Percentiles rank a stretch among this genome's conserved stretches.
Conservation (phyloP, 2,329 filamentous ascomycete genomes). For the Ophiobolus disseminans region DNA sequence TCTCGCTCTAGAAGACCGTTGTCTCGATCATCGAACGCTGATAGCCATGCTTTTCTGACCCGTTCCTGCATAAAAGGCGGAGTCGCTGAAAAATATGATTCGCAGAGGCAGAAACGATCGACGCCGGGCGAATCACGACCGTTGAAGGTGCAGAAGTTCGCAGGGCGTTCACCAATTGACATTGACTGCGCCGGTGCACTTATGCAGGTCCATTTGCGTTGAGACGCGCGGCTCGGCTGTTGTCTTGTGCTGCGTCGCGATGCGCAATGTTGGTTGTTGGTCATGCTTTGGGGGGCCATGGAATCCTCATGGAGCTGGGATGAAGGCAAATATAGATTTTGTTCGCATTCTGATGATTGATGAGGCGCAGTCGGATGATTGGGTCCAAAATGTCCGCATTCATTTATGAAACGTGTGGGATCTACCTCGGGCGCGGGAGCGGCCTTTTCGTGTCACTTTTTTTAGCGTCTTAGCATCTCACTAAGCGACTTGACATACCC, state of each 20-base stretch:
- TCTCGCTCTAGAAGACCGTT: background rate
- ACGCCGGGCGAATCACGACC: constrained; percentile 1
- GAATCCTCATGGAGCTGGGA: too few species aligned
- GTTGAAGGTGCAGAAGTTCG: constrained; percentile 4
- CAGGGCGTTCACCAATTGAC: constrained; percentile 2
- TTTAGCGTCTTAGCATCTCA: constrained; percentile 2
- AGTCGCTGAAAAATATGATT: background rate
- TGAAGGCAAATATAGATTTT: background rate
- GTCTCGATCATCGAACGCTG: background rate
- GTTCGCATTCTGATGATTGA: background rate
- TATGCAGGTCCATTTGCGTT: constrained; percentile 11
- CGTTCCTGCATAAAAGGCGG: background rate
- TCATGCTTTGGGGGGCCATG: background rate
- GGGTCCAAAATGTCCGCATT: background rate
- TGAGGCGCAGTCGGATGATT: background rate
- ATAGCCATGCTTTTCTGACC: background rate
- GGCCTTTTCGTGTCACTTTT: constrained; percentile 17
- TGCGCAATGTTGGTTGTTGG: background rate
- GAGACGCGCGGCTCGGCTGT: constrained; percentile 8
- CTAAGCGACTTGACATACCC: constrained; percentile 8
- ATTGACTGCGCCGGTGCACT: constrained; percentile 3
- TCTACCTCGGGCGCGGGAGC: constrained; percentile 8
- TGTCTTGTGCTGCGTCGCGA: background rate
- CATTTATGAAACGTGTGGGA: constrained; percentile 5
- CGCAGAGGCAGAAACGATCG: background rate